These are phyloP conservation scores for Westerdykella sp. DNA, from an alignment of 2,329 filamentous ascomycete genomes.

Conservation along the genomic window DNA sequence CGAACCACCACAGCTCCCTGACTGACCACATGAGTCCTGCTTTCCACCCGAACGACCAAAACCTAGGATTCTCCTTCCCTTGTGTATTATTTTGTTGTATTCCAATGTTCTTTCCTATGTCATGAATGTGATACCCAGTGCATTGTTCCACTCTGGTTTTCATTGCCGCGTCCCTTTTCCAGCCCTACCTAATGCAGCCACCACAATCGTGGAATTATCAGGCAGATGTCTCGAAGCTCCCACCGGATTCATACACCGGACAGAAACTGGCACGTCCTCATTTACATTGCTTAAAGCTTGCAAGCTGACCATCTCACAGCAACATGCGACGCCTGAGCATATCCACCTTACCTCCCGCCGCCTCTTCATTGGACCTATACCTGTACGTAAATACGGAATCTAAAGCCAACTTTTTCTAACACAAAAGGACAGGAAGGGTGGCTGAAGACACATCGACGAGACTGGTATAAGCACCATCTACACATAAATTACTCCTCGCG, in stretches of 20 bases:
- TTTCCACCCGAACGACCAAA: too few species aligned
- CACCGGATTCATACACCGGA: conserved; percentile 49
- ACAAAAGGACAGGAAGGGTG: conserved; percentile 45
- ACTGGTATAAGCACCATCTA: conserved; percentile 54
- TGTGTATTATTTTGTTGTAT: too few species aligned
- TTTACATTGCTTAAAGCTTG: neutral
- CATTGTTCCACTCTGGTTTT: too few species aligned
- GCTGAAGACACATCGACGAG: conserved; percentile 56
- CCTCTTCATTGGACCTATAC: conserved; percentile 61
- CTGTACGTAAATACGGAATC: conserved; percentile 27
- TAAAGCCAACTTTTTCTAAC: conserved; percentile 10
- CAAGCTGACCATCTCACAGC: conserved; percentile 32
- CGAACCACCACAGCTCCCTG: too few species aligned
- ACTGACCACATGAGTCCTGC: too few species aligned
- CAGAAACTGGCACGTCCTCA: conserved; percentile 44
- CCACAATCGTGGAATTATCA: too few species aligned
- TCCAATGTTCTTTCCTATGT: too few species aligned
- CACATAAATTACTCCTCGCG: conserved; percentile 40
- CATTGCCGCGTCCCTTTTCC: too few species aligned
- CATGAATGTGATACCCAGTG: too few species aligned
- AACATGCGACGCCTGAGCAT: conserved; percentile 57
- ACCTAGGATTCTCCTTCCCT: too few species aligned
- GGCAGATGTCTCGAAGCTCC: conserved; percentile 19
- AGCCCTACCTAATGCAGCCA: too few species aligned
- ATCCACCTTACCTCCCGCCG: conserved; percentile 56